Conservation (phyloP, 2,329 filamentous ascomycete genomes). For the Scedosporium apiospermum region DNA sequence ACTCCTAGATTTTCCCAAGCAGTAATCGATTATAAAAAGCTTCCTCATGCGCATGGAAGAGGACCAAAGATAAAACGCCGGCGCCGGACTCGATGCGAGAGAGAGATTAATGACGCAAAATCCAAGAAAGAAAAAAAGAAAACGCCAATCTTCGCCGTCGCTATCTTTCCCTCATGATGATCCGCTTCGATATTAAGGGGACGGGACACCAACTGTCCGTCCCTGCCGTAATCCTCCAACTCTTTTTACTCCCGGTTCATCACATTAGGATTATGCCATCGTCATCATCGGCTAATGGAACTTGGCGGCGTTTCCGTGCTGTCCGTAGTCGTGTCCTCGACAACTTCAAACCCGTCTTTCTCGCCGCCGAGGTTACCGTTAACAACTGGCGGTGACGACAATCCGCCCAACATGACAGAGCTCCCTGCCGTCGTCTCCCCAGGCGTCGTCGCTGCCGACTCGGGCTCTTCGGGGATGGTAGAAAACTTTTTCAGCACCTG, state of each 20-base stretch:
- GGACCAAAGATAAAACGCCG: not conserved
- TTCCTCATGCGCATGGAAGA: not conserved
- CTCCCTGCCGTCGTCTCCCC: not conserved
- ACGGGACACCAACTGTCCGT: not conserved
- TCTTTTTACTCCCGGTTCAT: not conserved
- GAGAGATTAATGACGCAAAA: constrained; percentile 7
- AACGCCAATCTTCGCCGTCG: not conserved
- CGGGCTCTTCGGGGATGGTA: constrained; percentile 65
- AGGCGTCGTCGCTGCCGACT: not conserved
- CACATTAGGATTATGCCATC: not conserved
- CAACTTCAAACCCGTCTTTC: not conserved
- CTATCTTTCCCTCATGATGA: not conserved
- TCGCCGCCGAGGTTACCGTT: not conserved
- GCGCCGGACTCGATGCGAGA: not conserved
- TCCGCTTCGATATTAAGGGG: not conserved
- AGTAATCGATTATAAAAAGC: not conserved
- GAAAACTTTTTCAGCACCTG: constrained; percentile 77
- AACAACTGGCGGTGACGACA: not conserved
- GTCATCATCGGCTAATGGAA: not conserved
- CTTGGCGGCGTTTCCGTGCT: not conserved
- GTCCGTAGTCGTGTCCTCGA: not conserved
- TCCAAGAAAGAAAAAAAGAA: constrained; percentile 10
- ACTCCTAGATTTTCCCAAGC: not conserved
- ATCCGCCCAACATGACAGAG: not conserved
- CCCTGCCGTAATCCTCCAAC: not conserved